These are phyloP conservation scores for Macrocybe gigantea DNA, from an alignment of 768 basidiomycete species.

Conservation along the genomic window DNA sequence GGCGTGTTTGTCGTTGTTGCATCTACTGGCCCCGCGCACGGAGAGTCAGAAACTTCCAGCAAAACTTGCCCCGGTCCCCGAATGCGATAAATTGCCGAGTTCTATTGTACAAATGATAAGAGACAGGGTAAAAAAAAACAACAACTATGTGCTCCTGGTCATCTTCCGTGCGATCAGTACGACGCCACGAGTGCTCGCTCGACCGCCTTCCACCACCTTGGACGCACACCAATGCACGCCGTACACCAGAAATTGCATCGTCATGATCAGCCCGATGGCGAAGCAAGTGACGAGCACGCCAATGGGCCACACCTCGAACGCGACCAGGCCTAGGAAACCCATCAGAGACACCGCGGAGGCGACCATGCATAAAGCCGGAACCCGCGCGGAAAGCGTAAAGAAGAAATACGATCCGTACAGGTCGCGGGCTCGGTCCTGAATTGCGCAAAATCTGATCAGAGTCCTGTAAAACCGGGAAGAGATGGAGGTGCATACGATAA, in stretches of 20 bases:
- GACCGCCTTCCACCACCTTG: constrained; percentile 13
- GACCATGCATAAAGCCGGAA: constrained; percentile 60
- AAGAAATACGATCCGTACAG: constrained; percentile 59
- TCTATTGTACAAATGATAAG: too few species aligned
- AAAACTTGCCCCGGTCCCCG: too few species aligned
- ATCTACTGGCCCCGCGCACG: too few species aligned
- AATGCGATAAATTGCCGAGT: too few species aligned
- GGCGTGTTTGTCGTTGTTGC: too few species aligned
- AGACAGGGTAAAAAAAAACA: too few species aligned
- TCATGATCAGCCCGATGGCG: constrained; percentile 51
- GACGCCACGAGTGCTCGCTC: too few species aligned
- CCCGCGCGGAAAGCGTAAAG: constrained; percentile 60
- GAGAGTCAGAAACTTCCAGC: too few species aligned
- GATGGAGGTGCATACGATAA: constrained; percentile 37
- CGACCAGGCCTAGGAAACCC: constrained; percentile 53
- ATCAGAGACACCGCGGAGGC: constrained; percentile 51
- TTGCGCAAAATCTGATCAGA: neutral
- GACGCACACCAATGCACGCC: constrained; percentile 33
- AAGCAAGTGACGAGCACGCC: constrained; percentile 58
- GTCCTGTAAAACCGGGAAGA: neutral
- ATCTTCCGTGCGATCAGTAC: too few species aligned
- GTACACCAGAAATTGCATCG: constrained; percentile 62
- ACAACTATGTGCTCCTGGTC: too few species aligned
- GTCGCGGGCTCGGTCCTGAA: constrained; percentile 44
- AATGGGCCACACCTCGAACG: constrained; percentile 57